Evolutionary conservation across 305 asterid genomes (phyloP).

Genomic region (Fraxinus nigra): DNA sequence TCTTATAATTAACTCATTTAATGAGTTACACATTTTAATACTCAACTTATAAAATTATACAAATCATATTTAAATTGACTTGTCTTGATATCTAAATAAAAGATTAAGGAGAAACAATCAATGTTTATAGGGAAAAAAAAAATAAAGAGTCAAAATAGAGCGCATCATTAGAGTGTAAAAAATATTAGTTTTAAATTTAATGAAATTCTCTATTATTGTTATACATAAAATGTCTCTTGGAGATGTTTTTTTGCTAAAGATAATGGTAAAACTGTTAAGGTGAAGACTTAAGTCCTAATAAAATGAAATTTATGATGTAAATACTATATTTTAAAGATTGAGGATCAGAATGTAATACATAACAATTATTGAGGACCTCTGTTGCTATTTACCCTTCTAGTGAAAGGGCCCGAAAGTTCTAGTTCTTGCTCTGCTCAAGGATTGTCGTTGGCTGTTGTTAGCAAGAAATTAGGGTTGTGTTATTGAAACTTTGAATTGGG

Average conservation of each 20-base stretch:
- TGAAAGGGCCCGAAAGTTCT: not conserved
- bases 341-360: not conserved
- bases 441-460: not conserved
- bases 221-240: not conserved
- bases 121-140: not conserved
- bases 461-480: not conserved
- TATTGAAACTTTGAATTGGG: not conserved
- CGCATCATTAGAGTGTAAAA: not conserved
- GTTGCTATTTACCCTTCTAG: not conserved
- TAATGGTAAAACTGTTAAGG: not conserved
- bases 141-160: too few relatives aligned
- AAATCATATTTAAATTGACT: too few relatives aligned
- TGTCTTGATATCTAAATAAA: not conserved
- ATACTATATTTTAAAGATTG: not conserved
- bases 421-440: not conserved
- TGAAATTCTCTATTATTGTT: not conserved
- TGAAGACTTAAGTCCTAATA: not conserved
- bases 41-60: not conserved
- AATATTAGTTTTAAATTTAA: not conserved
- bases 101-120: not conserved
- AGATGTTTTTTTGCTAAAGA: not conserved
- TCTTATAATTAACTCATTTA: too few relatives aligned
- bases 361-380: not conserved
- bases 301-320: not conserved
- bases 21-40: not conserved